Evolutionary conservation across 1,284 basidiomycete genomes (phyloP).

Genomic region (Trichosporon sp.): DNA sequence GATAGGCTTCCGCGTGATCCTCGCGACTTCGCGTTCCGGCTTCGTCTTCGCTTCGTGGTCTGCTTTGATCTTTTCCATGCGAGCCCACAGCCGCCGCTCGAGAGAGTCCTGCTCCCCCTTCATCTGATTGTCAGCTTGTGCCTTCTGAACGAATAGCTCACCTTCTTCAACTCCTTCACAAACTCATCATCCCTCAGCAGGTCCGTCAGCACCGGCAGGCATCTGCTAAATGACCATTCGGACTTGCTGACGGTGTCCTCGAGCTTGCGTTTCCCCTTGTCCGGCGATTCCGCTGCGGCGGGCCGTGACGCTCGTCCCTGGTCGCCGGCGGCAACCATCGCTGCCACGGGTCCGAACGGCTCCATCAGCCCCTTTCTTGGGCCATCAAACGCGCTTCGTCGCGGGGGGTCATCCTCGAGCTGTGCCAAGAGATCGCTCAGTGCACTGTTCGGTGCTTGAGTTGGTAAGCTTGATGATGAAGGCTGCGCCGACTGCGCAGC

Average conservation of each 20-base stretch:
- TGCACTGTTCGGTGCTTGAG: neutral
- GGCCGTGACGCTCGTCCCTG: neutral
- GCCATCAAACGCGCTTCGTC: constrained; percentile 10
- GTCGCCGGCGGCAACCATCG: constrained; percentile 2
- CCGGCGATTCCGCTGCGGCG: neutral
- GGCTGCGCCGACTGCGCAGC: neutral
- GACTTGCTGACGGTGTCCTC: constrained; percentile 8
- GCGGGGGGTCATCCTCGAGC: neutral
- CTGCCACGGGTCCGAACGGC: constrained; percentile 36
- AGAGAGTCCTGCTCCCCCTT: constrained; percentile 41
- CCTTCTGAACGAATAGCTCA: constrained; percentile 10
- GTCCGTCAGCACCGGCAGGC: constrained; percentile 33
- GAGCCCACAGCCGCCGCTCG: constrained; percentile 40
- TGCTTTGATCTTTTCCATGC: constrained; percentile 39
- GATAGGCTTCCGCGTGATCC: constrained; percentile 31
- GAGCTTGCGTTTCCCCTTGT: constrained; percentile 13
- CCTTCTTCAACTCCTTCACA: constrained; percentile 35
- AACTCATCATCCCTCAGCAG: constrained; percentile 35
- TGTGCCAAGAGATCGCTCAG: constrained; percentile 14
- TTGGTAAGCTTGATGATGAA: neutral
- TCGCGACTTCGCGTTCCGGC: constrained; percentile 36
- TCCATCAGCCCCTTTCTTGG: constrained; percentile 25
- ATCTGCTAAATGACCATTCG: constrained; percentile 27
- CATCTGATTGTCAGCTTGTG: constrained; percentile 29
- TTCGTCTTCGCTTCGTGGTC: constrained; percentile 29